Evolutionary conservation across 2,329 filamentous ascomycete species (phyloP).

Genomic region (Cladophialophora immunda): DNA sequence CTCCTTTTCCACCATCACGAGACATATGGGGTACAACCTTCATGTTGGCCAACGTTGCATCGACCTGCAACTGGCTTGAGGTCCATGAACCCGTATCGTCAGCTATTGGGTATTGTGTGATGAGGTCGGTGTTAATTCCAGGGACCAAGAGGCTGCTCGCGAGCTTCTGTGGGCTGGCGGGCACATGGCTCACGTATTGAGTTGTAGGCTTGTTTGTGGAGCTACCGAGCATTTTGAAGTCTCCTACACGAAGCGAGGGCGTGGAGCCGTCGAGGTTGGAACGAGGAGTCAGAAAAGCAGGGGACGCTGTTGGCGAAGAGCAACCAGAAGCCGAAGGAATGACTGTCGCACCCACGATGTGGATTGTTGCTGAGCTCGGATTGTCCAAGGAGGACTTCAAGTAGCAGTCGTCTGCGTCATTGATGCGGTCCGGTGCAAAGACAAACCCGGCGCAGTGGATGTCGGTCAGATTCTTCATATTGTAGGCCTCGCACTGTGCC

Average conservation of each 20-base stretch:
- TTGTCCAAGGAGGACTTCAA: constrained; percentile 42
- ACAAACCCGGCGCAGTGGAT: constrained; percentile 40
- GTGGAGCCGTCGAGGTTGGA: not conserved
- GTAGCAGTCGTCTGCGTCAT: constrained; percentile 43
- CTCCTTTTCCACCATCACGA: constrained; percentile 46
- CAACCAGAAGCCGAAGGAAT: constrained; percentile 4
- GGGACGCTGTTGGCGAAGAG: constrained; percentile 6
- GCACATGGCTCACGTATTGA: constrained; percentile 42
- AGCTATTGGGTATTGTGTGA: constrained; percentile 43
- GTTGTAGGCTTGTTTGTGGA: constrained; percentile 41
- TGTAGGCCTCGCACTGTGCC: constrained; percentile 42
- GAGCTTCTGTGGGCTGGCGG: constrained; percentile 37
- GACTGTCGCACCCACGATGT: constrained; percentile 40
- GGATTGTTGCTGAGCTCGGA: constrained; percentile 36
- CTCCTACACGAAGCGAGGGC: constrained; percentile 34
- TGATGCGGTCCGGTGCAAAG: constrained; percentile 40
- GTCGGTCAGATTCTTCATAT: constrained; percentile 30
- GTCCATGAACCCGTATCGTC: constrained; percentile 41
- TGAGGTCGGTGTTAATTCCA: constrained; percentile 43
- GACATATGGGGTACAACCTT: constrained; percentile 42
- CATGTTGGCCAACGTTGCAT: constrained; percentile 29
- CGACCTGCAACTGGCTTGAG: constrained; percentile 31
- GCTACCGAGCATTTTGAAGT: constrained; percentile 40
- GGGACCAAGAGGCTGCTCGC: constrained; percentile 36
- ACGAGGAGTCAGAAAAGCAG: constrained; percentile 12